Evolutionary conservation across 2,329 filamentous ascomycete species (phyloP).

Genomic region (Fonsecaea nubica): DNA sequence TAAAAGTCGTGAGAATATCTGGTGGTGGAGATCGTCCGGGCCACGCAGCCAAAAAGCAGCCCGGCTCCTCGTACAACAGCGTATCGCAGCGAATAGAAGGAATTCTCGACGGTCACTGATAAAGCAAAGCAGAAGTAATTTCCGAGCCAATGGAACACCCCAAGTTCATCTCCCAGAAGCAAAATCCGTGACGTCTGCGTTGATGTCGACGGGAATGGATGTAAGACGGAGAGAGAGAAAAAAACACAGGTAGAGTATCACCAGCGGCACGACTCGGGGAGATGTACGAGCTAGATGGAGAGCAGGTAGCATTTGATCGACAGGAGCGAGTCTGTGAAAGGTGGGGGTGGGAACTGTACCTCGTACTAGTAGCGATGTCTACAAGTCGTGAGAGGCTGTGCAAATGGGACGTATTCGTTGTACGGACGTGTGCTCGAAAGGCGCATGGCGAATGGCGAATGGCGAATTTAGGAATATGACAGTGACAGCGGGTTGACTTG

Average conservation of each 20-base stretch:
- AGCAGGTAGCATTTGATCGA: not conserved
- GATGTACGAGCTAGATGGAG: not conserved
- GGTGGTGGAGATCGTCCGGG: constrained; percentile 14
- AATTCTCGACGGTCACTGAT: constrained; percentile 25
- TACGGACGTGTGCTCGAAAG: not conserved
- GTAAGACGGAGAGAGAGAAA: not conserved
- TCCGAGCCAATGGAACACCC: constrained; percentile 3
- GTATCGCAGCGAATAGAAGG: constrained; percentile 24
- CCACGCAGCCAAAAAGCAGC: constrained; percentile 4
- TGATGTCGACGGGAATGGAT: not conserved
- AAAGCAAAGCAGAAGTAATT: constrained; percentile 1
- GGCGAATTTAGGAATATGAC: constrained; percentile 1
- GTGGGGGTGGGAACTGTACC: not conserved
- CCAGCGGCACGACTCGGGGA: not conserved
- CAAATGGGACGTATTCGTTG: not conserved
- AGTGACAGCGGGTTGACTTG: not conserved
- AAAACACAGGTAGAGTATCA: not conserved
- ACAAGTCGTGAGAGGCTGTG: not conserved
- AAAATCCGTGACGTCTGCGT: not conserved
- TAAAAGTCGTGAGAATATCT: not conserved
- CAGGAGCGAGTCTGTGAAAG: not conserved
- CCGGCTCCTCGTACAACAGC: not conserved
- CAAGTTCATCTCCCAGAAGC: not conserved
- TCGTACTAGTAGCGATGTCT: not conserved
- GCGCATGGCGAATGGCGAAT: not conserved